These are phyloP conservation scores for Kwoniella bestiolae DNA, from an alignment of 768 basidiomycete genomes.

Conservation along the genomic window DNA sequence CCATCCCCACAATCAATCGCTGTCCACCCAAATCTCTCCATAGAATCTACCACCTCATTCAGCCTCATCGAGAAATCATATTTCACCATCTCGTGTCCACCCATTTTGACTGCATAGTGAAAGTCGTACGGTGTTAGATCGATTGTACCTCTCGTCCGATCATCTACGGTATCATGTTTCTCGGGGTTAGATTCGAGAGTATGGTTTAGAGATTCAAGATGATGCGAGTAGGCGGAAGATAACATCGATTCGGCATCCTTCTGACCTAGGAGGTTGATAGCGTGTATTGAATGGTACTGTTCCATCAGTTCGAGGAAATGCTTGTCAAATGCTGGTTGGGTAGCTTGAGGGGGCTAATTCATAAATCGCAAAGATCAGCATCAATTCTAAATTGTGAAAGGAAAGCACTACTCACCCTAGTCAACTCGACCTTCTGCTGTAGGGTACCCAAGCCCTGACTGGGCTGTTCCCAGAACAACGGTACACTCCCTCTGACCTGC, in stretches of 20 bases:
- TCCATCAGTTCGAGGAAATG: conserved; percentile 86
- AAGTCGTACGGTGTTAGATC: conserved; percentile 87
- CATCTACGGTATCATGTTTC: conserved; percentile 55
- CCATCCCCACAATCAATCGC: conserved; percentile 45
- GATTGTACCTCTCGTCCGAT: conserved; percentile 33
- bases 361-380: neutral
- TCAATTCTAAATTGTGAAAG: neutral
- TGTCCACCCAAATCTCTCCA: conserved; percentile 84
- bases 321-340: conserved; percentile 94
- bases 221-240: conserved; percentile 78
- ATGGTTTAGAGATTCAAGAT: conserved; percentile 61
- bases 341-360: conserved; percentile 74
- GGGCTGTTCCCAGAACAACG: conserved; percentile 99
- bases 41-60: conserved; percentile 60
- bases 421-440: conserved; percentile 88
- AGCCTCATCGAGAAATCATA: conserved; percentile 67
- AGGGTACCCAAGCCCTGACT: conserved; percentile 80
- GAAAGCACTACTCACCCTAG: conserved; percentile 38
- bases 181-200: conserved; percentile 30
- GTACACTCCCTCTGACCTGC: conserved; percentile 93
- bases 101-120: conserved; percentile 75
- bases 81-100: conserved; percentile 85
- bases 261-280: conserved; percentile 85
- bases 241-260: conserved; percentile 90
- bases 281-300: conserved; percentile 82